These are phyloP conservation scores for Solanum chilense DNA, from an alignment of 257 asterid species.

Conservation along the genomic window DNA sequence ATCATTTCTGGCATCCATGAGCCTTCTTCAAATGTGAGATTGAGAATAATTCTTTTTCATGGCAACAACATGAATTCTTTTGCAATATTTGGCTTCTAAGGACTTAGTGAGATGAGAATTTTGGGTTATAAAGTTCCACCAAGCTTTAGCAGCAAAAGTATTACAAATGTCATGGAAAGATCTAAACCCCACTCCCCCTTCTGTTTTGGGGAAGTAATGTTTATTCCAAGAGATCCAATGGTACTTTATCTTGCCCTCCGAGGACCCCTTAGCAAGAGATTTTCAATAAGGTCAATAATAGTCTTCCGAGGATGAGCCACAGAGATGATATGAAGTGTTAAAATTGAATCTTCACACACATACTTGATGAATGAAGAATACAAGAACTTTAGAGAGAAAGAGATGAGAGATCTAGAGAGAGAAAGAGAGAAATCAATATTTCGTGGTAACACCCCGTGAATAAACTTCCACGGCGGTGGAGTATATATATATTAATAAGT, in stretches of 20 bases:
- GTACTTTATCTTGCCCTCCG: neutral
- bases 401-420: too few species aligned
- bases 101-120: neutral
- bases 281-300: neutral
- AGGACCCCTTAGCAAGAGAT: neutral
- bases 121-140: neutral
- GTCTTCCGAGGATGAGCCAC: neutral
- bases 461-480: too few species aligned
- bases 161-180: neutral
- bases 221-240: neutral
- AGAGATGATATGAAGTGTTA: too few species aligned
- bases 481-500: too few species aligned
- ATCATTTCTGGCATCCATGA: neutral
- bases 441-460: too few species aligned
- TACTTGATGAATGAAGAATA: too few species aligned
- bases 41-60: neutral
- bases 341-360: too few species aligned
- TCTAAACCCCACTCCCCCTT: neutral
- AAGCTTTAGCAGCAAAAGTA: neutral
- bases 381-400: too few species aligned
- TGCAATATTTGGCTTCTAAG: neutral
- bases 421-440: too few species aligned
- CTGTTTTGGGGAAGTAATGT: neutral
- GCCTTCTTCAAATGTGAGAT: neutral
- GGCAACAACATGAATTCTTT: too few species aligned